These are phyloP conservation scores for Naumovozyma dairenensis DNA, from an alignment of 805 yeast genomes.

Conservation along the genomic window DNA sequence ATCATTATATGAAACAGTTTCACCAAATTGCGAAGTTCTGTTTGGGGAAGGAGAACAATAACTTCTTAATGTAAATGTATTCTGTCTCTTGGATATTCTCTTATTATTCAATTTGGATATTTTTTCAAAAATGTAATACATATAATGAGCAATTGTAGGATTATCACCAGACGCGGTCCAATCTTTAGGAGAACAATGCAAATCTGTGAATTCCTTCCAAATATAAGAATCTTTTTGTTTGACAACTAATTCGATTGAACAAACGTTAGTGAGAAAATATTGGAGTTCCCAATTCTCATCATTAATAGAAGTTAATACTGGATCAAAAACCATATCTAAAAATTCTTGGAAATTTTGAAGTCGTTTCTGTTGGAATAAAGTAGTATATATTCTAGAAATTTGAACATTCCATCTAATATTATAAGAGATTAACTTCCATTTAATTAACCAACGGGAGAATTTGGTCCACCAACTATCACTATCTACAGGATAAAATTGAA, in stretches of 20 bases:
- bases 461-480: slow-evolving; percentile 27
- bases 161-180: slow-evolving; percentile 29
- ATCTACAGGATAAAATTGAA: slow-evolving; percentile 13
- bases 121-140: slow-evolving; percentile 28
- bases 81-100: slow-evolving; percentile 11
- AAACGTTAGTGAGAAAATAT: slow-evolving; percentile 24
- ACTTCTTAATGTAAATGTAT: slow-evolving; percentile 18
- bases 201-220: slow-evolving; percentile 22
- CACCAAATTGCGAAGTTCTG: slow-evolving; percentile 25
- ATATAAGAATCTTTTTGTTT: slow-evolving; percentile 15
- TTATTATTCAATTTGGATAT: slow-evolving; percentile 12
- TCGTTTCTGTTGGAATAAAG: slow-evolving; percentile 13
- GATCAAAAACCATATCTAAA: slow-evolving; percentile 27
- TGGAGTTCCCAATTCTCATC: slow-evolving; percentile 17
- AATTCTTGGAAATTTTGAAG: slow-evolving; percentile 28
- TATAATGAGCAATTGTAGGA: slow-evolving; percentile 33
- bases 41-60: slow-evolving; percentile 15
- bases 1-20: slow-evolving; percentile 15
- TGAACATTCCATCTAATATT: slow-evolving; percentile 33
- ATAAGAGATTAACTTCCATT: slow-evolving; percentile 31
- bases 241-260: slow-evolving; percentile 27
- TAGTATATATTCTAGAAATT: slow-evolving; percentile 26
- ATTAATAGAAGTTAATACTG: slow-evolving; percentile 24
- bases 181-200: slow-evolving; percentile 11
- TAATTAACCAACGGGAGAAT: slow-evolving; percentile 29